phyloP scores from a whole-genome alignment of 2,329 filamentous ascomycete species.

The Sarocladiaceae sp. region DNA sequence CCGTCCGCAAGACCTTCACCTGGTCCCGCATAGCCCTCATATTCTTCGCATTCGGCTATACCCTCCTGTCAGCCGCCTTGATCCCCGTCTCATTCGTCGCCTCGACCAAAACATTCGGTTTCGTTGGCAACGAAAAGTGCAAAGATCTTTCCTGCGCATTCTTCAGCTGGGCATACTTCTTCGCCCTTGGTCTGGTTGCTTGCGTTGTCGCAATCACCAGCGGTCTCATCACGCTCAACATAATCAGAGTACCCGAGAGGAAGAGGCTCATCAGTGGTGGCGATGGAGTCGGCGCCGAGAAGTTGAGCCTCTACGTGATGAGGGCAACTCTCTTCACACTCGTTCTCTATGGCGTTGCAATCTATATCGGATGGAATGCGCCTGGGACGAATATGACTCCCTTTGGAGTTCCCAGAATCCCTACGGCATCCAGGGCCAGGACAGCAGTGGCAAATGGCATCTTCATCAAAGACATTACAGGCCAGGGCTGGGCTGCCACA shows the following conservation, averaged over 20 bases:
- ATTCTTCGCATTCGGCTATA: background rate
- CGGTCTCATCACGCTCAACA: background rate
- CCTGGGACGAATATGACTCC: background rate
- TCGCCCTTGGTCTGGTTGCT: background rate
- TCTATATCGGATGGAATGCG: slow-evolving; percentile 1
- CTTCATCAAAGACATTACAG: background rate
- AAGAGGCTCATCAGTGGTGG: background rate
- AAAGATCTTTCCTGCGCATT: background rate
- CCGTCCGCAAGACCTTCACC: background rate
- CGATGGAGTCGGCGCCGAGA: background rate
- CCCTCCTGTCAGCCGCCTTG: background rate
- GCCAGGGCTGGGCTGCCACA: background rate
- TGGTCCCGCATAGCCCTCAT: background rate
- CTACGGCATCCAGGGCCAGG: no score
- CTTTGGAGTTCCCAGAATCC: no score
- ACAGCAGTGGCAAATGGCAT: background rate
- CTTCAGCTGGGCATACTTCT: background rate
- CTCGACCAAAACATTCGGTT: background rate
- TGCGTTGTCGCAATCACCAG: background rate
- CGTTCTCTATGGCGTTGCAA: background rate
- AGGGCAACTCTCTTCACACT: background rate
- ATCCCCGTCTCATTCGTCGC: background rate
- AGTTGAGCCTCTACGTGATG: background rate
- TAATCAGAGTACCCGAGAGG: background rate
- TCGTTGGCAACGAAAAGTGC: background rate